Evolutionary conservation across 2,329 filamentous ascomycete species (phyloP), one percentile per base, ranked within the genome.

Genomic region (Septoria linicola): DNA sequence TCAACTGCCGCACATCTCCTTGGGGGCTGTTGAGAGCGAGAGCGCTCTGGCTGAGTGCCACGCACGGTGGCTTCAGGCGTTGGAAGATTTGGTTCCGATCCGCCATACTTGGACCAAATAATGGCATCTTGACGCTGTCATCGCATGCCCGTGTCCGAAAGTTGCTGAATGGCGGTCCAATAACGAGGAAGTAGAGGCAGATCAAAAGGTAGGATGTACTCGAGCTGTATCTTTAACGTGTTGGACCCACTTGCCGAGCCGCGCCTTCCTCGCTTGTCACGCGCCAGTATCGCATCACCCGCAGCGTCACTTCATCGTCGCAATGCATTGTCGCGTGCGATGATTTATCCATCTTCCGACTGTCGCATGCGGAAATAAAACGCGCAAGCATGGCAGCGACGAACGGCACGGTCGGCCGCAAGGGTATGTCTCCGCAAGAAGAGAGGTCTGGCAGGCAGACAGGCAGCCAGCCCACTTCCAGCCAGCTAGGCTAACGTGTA

Each of bases 51-150:
- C 79, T 79, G 30, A 85, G 73, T 37, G 78, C 74, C 27, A 85
- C 77, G 61, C 82, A 85, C 49, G 73, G 71, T 42, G 76, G 73
- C 58, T 82, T 83, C 49, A 85, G 72, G 77, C 81, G 60, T 36
- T 71, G 68, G 53, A 77, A 77, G 19, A 64, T 54, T 11, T 68
- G 65, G 47, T 70, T 70, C 47, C 70, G 67, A 35, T 41, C 41
- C 17, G 66, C 64, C 62, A 66, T 65, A 30, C 46, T 46, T 14
- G 57, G 31, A n/a, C 50, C 57, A 16, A 56, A 44, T 36, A 54
- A 50, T 41, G 55, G 55, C 55, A 57, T 59, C 4, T 43, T 11
- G 13, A 16, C 17, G 21, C 21, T n/a, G 8, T 51, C 31, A 23
- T 49, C 27, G 20, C 42, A 51, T 46, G 3, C 14, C 19, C 13